A percentile compares a stretch with the other conserved stretches of the same genome.
phyloP scores from a whole-genome alignment of 73 alveolate species.

The Paramecium pentaurelia region DNA sequence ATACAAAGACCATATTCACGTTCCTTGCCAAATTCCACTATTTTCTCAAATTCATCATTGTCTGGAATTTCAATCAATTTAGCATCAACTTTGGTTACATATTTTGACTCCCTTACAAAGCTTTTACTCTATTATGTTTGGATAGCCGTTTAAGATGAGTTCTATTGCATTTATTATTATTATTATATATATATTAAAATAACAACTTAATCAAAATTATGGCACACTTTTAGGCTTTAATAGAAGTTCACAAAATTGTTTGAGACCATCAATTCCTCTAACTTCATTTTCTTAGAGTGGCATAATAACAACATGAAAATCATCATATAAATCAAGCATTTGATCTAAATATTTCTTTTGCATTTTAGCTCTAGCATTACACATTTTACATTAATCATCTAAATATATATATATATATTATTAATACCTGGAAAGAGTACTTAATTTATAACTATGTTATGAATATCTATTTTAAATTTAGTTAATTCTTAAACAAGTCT shows the following conservation, averaged over 20 bases:
- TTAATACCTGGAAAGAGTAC: slow-evolving; percentile 87
- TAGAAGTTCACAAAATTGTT: slow-evolving; percentile 68
- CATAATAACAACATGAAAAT: slow-evolving; percentile 86
- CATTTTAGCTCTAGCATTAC: slow-evolving; percentile 95
- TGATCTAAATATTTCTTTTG: slow-evolving; percentile 94
- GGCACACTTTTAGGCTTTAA: slow-evolving; percentile 50
- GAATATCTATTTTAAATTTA: slow-evolving; percentile 94
- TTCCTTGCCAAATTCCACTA: background rate
- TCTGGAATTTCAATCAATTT: background rate
- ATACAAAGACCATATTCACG: slow-evolving; percentile 21
- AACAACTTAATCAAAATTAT: background rate
- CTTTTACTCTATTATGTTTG: background rate
- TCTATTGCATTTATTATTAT: background rate
- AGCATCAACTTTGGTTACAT: background rate
- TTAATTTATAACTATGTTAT: slow-evolving; percentile 95
- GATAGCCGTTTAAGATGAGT: slow-evolving; percentile 16
- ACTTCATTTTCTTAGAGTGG: slow-evolving; percentile 97
- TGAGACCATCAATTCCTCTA: slow-evolving; percentile 90
- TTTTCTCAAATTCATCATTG: slow-evolving; percentile 16
- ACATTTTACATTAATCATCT: slow-evolving; percentile 93
- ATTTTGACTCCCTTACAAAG: background rate
- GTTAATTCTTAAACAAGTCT: slow-evolving; percentile 95
- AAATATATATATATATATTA: background rate
- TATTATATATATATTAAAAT: background rate
- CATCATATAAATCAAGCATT: slow-evolving; percentile 92